Evolutionary conservation across 148 eudicot species (phyloP), one percentile per base, ranked within the genome.

Genomic region (Rhododendron kiyosumense): DNA sequence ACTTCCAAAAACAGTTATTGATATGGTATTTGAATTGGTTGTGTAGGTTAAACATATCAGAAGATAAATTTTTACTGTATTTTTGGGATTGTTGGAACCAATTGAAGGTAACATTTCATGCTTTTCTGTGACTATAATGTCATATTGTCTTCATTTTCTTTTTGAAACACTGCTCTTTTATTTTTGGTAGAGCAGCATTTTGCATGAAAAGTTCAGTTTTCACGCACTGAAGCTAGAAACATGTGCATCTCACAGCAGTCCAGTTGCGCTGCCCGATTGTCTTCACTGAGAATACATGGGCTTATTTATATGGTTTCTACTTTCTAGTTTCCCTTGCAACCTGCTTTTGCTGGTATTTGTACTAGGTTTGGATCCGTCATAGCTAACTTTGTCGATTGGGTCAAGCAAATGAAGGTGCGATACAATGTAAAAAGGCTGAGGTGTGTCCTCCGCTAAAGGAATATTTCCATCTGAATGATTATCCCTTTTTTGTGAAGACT

Each of bases 71-170:
- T 88, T 89, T 95, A 78, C 88, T 80, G 78, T 90, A 95, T 84
- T 95, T 95, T 86, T 95, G 98, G 98, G 96, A 92, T 65, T 94
- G 96, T 83, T 95, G 97, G 97, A 90, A 94, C 87, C 91, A 94
- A 82, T 85, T 95, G 86, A 91, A 88, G 97, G 98, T 95, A 93
- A 83, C 18, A 54, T 75, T 81, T 83, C 22, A 20, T 73, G 12
- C 87, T 57, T 81, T 75, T 74, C 12, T 77, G 24, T 57, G 81
- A 34, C 9, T 54, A 30, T 48, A 11, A 32, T 20, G 4, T 38
- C 36, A 32, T 54, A 36, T 20, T 1, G 30, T 28, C 52, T 54
- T 54, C 45, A 48, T 71, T 41, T 61, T 85, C 77, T 22, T 48
- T 24, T 30, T 1, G 45, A 32, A 11, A 84, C 71, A 13, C 12